Percentiles rank a stretch among this genome's conserved stretches.
Conservation (phyloP, 2,329 filamentous ascomycete species). For the Cladosporium colombiae region DNA sequence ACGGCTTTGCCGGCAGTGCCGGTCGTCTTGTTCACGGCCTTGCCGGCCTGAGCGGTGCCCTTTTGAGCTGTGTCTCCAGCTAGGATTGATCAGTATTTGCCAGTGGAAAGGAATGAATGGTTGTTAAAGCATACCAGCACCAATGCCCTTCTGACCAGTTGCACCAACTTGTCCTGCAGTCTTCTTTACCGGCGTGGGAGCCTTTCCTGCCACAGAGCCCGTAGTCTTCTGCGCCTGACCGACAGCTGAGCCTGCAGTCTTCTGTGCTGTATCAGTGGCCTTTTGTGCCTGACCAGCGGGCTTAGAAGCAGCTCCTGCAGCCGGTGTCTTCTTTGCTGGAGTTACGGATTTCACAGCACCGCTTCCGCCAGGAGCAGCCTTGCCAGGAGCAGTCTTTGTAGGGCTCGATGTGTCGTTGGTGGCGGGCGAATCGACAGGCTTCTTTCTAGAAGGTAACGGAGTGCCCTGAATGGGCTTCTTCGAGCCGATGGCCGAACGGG, state of each 20-base stretch:
- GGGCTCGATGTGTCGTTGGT: constrained; percentile 26
- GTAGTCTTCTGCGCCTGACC: constrained; percentile 18
- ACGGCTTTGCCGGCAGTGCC: constrained; percentile 29
- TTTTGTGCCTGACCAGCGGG: constrained; percentile 11
- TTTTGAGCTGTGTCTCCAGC: constrained; percentile 26
- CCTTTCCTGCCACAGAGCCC: constrained; percentile 12
- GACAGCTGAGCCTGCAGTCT: constrained; percentile 8
- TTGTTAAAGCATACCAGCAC: constrained; percentile 5
- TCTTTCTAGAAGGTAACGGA: constrained; percentile 12
- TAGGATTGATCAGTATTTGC: not conserved
- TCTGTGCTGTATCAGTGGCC: constrained; percentile 9
- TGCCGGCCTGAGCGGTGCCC: constrained; percentile 28
- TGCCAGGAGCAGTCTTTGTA: constrained; percentile 19
- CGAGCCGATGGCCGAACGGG: constrained; percentile 23
- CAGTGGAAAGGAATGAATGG: too few species aligned
- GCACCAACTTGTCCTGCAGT: constrained; percentile 20
- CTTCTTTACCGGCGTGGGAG: constrained; percentile 28
- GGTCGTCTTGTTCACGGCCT: constrained; percentile 32
- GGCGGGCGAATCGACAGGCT: constrained; percentile 13
- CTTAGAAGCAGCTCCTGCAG: not conserved
- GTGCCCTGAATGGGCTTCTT: constrained; percentile 27
- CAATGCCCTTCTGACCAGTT: constrained; percentile 11
- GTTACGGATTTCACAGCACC: constrained; percentile 9
- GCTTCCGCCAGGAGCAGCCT: constrained; percentile 6
- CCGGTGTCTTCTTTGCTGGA: constrained; percentile 6